These are phyloP conservation scores for Emiliania huxleyi DNA, from an alignment of 78 protist genomes.

Conservation along the genomic window DNA sequence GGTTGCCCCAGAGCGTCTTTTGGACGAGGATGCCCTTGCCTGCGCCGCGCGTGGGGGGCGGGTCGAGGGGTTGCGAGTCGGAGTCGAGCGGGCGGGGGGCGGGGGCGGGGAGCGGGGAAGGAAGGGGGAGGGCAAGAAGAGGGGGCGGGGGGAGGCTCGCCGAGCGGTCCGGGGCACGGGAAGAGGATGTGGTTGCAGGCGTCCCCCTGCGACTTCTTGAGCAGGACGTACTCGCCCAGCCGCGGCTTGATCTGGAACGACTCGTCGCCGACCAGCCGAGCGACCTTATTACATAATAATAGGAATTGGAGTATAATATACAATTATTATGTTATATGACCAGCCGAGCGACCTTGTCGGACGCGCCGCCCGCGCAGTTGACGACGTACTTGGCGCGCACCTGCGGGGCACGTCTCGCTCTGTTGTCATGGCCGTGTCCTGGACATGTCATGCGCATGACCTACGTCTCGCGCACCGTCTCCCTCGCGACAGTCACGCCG, in stretches of 20 bases:
- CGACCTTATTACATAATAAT: not conserved
- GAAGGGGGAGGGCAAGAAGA: not conserved
- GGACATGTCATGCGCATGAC: too few species aligned
- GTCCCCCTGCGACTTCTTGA: not conserved
- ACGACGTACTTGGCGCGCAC: not conserved
- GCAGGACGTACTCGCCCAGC: not conserved
- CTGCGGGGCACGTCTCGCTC: too few species aligned
- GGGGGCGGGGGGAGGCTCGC: not conserved
- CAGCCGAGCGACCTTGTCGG: not conserved
- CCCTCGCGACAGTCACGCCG: not conserved
- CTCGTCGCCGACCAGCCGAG: not conserved
- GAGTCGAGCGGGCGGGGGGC: not conserved
- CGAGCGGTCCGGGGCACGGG: not conserved
- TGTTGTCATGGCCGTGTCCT: too few species aligned
- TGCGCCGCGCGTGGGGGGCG: not conserved
- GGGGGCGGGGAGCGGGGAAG: not conserved
- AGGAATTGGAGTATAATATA: not conserved
- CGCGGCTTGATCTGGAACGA: conserved; percentile 14
- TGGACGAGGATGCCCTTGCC: conserved; percentile 30
- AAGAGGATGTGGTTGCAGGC: not conserved
- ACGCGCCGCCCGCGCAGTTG: not conserved
- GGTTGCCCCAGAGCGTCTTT: conserved; percentile 15
- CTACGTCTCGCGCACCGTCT: not conserved
- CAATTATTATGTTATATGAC: not conserved
- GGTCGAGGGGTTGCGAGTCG: not conserved